Evolutionary conservation across 2,329 filamentous ascomycete genomes (phyloP), one percentile per base, ranked within the genome.

Genomic region (Truncatella angustata): DNA sequence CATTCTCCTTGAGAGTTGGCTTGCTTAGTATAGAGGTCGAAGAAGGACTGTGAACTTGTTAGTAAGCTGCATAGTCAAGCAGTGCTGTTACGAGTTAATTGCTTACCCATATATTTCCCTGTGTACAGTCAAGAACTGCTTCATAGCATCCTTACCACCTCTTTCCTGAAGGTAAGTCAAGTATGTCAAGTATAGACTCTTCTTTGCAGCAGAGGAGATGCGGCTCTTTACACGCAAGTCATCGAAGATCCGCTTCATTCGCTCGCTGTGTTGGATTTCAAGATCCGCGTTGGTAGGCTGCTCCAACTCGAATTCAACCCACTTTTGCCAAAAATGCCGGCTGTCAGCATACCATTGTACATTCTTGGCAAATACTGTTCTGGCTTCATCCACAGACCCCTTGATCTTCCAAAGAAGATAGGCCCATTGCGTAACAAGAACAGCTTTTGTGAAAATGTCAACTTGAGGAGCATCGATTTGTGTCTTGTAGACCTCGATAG

Each of bases 381-480:
- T 88, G 35, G 92, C 92, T 62, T 93, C 90, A 9, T 90, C 86
- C 1, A 84, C 77, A 0, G 86, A 87, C 14, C 90, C 89, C 74
- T 93, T 92, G 66, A 87, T 83, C 71, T 91, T 94, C 90, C 91
- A 97, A 39, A 96, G 67, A 51, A 97, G 76, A 23, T 82, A 80
- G 2, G 93, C 93, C 88, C 91, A 96, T 64, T 96, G 90, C 0
- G 89, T 89, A 36, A 95, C 89, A 26, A 97, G 77, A 1, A 90
- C 86, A 7, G 92, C 92, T 69, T 96, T 96, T 48, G 90, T 87
- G 60, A 88, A 88, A 49, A 88, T 78, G 58, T 91, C 87, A 49
- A 88, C 85, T 10, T 84, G 76, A 1, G 84, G 78, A 2, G 84
- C 83, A 58, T 92, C 87, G 57, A 97, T 87, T 57, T 95, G 89